Evolutionary conservation across 345 rosid genomes (phyloP).

Genomic region (Dipteronia dyeriana): DNA sequence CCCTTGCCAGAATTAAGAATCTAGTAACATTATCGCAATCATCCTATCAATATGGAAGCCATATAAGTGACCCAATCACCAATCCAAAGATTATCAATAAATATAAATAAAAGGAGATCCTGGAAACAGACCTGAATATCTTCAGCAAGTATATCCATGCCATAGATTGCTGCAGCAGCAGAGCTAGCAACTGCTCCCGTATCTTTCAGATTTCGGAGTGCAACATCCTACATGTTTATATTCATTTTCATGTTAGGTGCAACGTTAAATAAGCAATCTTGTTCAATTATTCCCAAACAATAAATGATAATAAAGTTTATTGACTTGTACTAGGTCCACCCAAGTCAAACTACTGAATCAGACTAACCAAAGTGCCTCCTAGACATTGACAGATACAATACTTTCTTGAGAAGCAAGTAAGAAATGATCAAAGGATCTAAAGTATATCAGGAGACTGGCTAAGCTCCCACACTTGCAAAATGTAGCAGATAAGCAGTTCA

Average conservation of each 20-base stretch:
- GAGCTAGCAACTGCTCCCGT: slow-evolving; percentile 95
- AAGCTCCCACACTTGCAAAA: not conserved
- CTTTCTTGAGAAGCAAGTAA: not conserved
- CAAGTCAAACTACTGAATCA: not conserved
- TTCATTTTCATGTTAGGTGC: slow-evolving; percentile 16
- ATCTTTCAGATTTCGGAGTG: slow-evolving; percentile 61
- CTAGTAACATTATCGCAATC: slow-evolving; percentile 87
- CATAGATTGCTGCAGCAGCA: slow-evolving; percentile 79
- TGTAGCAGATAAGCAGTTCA: not conserved
- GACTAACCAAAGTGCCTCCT: slow-evolving; percentile 5
- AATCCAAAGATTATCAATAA: slow-evolving; percentile 2
- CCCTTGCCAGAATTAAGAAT: slow-evolving; percentile 97
- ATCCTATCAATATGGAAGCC: slow-evolving; percentile 48
- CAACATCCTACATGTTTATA: slow-evolving; percentile 54
- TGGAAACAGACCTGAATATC: slow-evolving; percentile 77
- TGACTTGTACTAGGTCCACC: not conserved
- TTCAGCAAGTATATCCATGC: slow-evolving; percentile 79
- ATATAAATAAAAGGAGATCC: not conserved
- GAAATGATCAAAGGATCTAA: not conserved
- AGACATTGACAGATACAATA: not conserved
- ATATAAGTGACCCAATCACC: not conserved
- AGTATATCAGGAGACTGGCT: not conserved
- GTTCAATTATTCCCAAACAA: not conserved
- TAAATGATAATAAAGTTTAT: slow-evolving; percentile 1
- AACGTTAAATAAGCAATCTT: slow-evolving; percentile 7